These are phyloP conservation scores for Lodderomyces theae DNA, from an alignment of 1,139 yeast species.

Conservation along the genomic window DNA sequence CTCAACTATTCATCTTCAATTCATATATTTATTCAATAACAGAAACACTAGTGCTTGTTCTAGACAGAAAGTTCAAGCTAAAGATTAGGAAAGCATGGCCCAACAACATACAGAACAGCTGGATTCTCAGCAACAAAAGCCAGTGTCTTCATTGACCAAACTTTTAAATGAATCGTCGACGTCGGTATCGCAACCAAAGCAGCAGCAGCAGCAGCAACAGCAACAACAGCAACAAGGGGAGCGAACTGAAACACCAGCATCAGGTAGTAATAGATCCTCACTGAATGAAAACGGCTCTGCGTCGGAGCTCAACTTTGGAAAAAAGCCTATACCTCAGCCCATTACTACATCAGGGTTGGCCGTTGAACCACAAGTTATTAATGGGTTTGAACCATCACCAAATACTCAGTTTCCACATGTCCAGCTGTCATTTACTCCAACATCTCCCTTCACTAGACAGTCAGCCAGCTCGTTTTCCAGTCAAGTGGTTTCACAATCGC, in stretches of 20 bases:
- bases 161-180: constrained; percentile 40
- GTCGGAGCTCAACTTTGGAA: constrained; percentile 2
- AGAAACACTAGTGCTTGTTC: no score
- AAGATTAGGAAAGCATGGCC: background rate
- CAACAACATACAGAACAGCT: constrained; percentile 7
- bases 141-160: constrained; percentile 42
- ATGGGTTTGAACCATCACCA: constrained; percentile 22
- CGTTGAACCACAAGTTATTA: constrained; percentile 15
- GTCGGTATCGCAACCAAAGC: constrained; percentile 15
- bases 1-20: no score
- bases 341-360: constrained; percentile 5
- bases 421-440: constrained; percentile 16
- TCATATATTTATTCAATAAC: no score
- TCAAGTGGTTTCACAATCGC: constrained; percentile 11
- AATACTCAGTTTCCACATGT: constrained; percentile 6
- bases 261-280: background rate
- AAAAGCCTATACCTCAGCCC: constrained; percentile 7
- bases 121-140: constrained; percentile 14
- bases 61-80: no score
- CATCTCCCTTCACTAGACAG: constrained; percentile 16
- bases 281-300: background rate
- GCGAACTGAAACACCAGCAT: constrained; percentile 14
- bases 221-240: constrained; percentile 1
- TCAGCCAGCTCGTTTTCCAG: constrained; percentile 13
- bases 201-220: no score